These are phyloP conservation scores for Galerina marginata DNA, from an alignment of 768 basidiomycete genomes.

Conservation along the genomic window DNA sequence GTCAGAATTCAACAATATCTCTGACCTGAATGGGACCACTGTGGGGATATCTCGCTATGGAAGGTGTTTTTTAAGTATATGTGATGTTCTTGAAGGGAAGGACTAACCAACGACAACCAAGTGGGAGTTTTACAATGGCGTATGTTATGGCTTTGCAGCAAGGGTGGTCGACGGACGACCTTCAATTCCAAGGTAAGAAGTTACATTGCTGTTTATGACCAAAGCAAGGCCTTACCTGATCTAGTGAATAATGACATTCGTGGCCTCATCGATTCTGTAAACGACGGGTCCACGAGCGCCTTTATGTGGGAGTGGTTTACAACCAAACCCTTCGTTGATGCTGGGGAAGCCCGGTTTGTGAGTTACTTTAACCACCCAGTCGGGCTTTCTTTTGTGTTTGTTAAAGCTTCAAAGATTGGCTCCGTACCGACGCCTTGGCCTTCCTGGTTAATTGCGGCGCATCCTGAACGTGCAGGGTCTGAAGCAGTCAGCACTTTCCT, in stretches of 20 bases:
- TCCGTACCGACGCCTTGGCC: conserved; percentile 95
- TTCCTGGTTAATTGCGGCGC: conserved; percentile 93
- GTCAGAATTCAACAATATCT: conserved; percentile 69
- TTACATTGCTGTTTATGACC: neutral
- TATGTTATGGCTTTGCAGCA: conserved; percentile 92
- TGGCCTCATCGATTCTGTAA: conserved; percentile 84
- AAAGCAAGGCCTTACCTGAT: too few relatives aligned
- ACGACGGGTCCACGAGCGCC: conserved; percentile 84
- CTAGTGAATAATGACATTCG: conserved; percentile 83
- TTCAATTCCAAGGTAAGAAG: conserved; percentile 71
- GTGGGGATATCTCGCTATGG: conserved; percentile 91
- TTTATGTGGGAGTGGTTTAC: conserved; percentile 98
- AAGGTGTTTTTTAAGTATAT: conserved; percentile 49
- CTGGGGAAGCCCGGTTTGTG: conserved; percentile 83
- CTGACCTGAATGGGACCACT: conserved; percentile 78
- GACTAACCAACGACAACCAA: conserved; percentile 26
- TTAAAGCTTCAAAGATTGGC: conserved; percentile 59
- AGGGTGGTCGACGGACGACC: conserved; percentile 68
- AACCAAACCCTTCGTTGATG: conserved; percentile 74
- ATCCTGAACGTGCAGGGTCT: conserved; percentile 64
- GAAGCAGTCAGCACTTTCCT: conserved; percentile 65
- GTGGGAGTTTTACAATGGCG: conserved; percentile 95
- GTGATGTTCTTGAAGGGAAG: neutral
- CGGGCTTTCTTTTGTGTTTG: neutral
- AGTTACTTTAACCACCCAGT: conserved; percentile 32